Percentiles rank a stretch among this genome's conserved stretches.
These are phyloP conservation scores for Diaporthe sp. DNA, from an alignment of 2,329 filamentous ascomycete genomes.

Conservation along the genomic window DNA sequence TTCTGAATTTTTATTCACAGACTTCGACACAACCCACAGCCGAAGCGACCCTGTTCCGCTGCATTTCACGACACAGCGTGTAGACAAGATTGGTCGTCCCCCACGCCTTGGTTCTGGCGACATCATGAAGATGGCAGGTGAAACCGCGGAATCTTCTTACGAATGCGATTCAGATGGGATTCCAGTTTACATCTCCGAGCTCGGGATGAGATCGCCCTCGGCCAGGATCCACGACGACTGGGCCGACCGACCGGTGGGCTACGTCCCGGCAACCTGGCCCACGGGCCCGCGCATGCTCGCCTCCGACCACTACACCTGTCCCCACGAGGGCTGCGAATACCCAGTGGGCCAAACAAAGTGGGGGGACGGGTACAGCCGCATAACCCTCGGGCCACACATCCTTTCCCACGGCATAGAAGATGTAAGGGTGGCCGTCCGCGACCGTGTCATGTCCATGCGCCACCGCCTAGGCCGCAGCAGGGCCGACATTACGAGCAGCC, in stretches of 20 bases:
- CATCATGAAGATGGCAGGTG: neutral
- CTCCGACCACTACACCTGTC: constrained; percentile 9
- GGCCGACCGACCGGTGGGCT: constrained; percentile 1
- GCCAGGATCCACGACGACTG: neutral
- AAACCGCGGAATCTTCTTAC: neutral
- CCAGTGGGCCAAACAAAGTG: neutral
- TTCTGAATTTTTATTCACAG: neutral
- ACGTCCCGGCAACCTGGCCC: constrained; percentile 7
- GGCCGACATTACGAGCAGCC: neutral
- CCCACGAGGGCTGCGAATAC: neutral
- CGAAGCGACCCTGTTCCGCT: neutral
- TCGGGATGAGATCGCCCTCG: too few species aligned
- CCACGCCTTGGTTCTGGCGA: neutral
- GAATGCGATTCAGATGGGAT: neutral
- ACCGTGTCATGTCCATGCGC: neutral
- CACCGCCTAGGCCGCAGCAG: neutral
- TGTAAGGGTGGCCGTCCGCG: neutral
- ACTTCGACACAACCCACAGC: neutral
- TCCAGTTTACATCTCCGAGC: too few species aligned
- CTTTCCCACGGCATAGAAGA: neutral
- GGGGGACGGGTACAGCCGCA: neutral
- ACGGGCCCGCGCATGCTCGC: neutral
- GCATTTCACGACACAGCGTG: neutral
- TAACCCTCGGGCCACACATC: neutral
- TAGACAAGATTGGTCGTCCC: neutral